Conservation (phyloP, 176 grass and related monocot species). For the Melocanna baccifera region DNA sequence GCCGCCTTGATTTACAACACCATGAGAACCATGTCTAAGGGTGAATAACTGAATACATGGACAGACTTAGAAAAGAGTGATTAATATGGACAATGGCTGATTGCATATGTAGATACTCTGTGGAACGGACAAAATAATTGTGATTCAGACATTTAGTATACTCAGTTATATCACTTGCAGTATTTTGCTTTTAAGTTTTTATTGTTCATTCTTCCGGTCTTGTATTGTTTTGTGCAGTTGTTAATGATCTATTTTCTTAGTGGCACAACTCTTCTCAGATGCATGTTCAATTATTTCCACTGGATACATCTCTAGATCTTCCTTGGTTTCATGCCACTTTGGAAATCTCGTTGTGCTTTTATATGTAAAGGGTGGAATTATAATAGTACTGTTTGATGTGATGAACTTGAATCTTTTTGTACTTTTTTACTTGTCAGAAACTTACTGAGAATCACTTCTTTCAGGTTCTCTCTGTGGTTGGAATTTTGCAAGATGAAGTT, state of each 20-base stretch:
- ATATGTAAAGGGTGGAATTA: neutral
- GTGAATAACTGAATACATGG: neutral
- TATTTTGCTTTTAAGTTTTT: neutral
- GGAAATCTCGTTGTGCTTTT: neutral
- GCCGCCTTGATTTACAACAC: neutral
- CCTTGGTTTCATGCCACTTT: neutral
- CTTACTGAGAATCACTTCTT: slow-evolving; percentile 1
- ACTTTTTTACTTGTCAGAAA: neutral
- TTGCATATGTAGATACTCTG: neutral
- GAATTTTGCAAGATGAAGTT: slow-evolving; percentile 78
- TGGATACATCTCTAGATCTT: neutral
- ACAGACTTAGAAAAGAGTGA: neutral
- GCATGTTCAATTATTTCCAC: neutral
- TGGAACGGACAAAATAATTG: neutral
- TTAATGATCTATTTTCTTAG: neutral
- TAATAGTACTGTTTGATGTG: neutral
- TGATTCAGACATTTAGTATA: neutral
- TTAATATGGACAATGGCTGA: neutral
- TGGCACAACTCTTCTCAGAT: neutral
- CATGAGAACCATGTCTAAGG: neutral
- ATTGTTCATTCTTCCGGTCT: neutral
- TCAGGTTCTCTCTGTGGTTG: slow-evolving; percentile 79
- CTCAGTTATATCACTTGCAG: neutral
- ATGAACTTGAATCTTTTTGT: neutral
- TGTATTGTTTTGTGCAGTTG: neutral